Evolutionary conservation across 257 asterid species (phyloP).

Genomic region (Gardenia jasminoides): DNA sequence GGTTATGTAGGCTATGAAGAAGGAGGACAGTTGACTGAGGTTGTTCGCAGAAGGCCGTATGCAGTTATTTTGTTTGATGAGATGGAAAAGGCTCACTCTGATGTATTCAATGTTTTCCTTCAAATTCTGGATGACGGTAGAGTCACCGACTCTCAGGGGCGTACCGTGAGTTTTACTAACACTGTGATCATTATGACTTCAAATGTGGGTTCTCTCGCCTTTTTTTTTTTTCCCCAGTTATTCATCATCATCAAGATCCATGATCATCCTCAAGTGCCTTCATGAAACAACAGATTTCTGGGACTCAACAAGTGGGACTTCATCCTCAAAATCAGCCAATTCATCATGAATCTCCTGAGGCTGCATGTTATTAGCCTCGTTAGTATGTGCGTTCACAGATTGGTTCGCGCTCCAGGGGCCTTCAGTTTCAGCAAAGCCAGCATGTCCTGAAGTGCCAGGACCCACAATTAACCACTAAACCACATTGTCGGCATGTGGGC

Average conservation of each 20-base stretch:
- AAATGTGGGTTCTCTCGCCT: constrained; percentile 60
- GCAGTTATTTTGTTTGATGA: constrained; percentile 84
- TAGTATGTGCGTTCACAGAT: constrained; percentile 15
- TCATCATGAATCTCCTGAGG: constrained; percentile 24
- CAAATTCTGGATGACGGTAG: constrained; percentile 93
- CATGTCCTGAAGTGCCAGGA: constrained; percentile 7
- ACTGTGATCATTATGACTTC: constrained; percentile 89
- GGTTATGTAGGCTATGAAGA: constrained; percentile 95
- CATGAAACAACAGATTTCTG: constrained; percentile 38
- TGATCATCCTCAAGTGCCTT: constrained; percentile 70
- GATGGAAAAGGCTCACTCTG: constrained; percentile 90
- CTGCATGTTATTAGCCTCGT: constrained; percentile 23
- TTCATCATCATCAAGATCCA: constrained; percentile 77
- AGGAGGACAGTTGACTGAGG: constrained; percentile 94
- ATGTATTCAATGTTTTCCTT: constrained; percentile 79
- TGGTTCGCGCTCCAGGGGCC: constrained; percentile 15
- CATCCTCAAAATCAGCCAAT: constrained; percentile 45
- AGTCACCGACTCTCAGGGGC: constrained; percentile 86
- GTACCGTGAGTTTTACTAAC: constrained; percentile 82
- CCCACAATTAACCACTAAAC: background rate
- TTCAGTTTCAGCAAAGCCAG: constrained; percentile 31
- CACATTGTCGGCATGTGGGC: background rate
- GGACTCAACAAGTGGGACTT: constrained; percentile 23
- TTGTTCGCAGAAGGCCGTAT: constrained; percentile 90
- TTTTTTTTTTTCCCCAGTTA: background rate